Percentiles rank a stretch among this genome's conserved stretches.
Conservation (phyloP, 2,329 filamentous ascomycete species). For the Bipolaris cookei region DNA sequence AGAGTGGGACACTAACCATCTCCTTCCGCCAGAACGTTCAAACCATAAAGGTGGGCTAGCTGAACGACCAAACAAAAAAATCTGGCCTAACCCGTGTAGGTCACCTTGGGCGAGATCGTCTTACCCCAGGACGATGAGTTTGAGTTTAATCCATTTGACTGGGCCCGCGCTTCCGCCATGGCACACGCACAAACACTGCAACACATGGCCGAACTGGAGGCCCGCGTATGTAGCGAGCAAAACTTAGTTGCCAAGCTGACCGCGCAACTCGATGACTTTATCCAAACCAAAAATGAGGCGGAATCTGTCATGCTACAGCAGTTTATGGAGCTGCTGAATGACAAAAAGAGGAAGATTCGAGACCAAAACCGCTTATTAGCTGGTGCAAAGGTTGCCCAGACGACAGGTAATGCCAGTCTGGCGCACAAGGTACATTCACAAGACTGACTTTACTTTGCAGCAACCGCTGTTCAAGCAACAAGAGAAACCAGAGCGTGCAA, state of each 20-base stretch:
- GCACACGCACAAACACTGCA: slow-evolving; percentile 55
- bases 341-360: slow-evolving; percentile 80
- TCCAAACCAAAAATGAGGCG: slow-evolving; percentile 68
- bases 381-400: slow-evolving; percentile 56
- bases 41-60: slow-evolving; percentile 68
- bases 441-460: slow-evolving; percentile 16
- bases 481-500: slow-evolving; percentile 38
- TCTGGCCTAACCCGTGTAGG: slow-evolving; percentile 20
- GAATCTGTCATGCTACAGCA: slow-evolving; percentile 72
- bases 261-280: slow-evolving; percentile 69
- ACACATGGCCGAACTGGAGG: slow-evolving; percentile 53
- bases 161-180: slow-evolving; percentile 67
- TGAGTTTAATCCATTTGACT: slow-evolving; percentile 70
- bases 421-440: background rate
- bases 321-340: slow-evolving; percentile 73
- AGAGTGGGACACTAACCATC: slow-evolving; percentile 62
- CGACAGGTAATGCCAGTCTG: slow-evolving; percentile 31
- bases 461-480: slow-evolving; percentile 36
- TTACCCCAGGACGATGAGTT: slow-evolving; percentile 63
- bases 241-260: slow-evolving; percentile 64
- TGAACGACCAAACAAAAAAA: background rate
- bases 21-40: slow-evolving; percentile 66
- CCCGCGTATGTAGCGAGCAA: slow-evolving; percentile 58
- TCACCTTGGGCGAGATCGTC: slow-evolving; percentile 69
- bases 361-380: slow-evolving; percentile 71